Evolutionary conservation across 2,329 filamentous ascomycete species (phyloP).

Genomic region (Cladosporium oxysporum): DNA sequence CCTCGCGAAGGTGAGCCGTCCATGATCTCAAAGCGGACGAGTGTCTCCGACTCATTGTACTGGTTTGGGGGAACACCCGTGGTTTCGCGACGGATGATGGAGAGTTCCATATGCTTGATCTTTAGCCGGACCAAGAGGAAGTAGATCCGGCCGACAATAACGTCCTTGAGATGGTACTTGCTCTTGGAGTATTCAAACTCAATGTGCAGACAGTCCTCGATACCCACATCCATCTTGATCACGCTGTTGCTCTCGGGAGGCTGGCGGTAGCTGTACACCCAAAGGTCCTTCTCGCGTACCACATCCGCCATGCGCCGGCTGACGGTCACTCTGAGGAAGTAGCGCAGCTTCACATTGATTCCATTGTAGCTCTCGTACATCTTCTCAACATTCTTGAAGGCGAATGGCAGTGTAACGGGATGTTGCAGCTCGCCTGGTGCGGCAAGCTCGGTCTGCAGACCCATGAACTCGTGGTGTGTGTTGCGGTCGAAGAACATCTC

Average conservation of each 20-base stretch:
- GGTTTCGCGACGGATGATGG: conserved; percentile 94
- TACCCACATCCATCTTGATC: conserved; percentile 99
- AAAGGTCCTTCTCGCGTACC: conserved; percentile 97
- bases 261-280: conserved; percentile 98
- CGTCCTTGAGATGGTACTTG: conserved; percentile 98
- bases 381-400: conserved; percentile 99
- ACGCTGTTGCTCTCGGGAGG: conserved; percentile 96
- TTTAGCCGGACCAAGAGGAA: conserved; percentile 95
- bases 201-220: conserved; percentile 98
- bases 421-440: conserved; percentile 97
- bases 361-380: conserved; percentile 99
- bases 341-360: conserved; percentile 98
- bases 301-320: conserved; percentile 97
- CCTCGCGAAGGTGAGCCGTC: conserved; percentile 96
- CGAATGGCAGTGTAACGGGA: conserved; percentile 97
- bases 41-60: conserved; percentile 98
- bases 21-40: conserved; percentile 99
- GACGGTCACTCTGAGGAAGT: conserved; percentile 96
- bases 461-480: conserved; percentile 99
- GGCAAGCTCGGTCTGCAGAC: conserved; percentile 92
- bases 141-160: conserved; percentile 98
- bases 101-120: conserved; percentile 99
- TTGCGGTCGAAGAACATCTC: conserved; percentile 99
- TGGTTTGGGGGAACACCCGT: conserved; percentile 96
- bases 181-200: conserved; percentile 99